Base-by-base conservation (phyloP, 805 yeast species). In the Ogataea trehaloabstinens region DNA sequence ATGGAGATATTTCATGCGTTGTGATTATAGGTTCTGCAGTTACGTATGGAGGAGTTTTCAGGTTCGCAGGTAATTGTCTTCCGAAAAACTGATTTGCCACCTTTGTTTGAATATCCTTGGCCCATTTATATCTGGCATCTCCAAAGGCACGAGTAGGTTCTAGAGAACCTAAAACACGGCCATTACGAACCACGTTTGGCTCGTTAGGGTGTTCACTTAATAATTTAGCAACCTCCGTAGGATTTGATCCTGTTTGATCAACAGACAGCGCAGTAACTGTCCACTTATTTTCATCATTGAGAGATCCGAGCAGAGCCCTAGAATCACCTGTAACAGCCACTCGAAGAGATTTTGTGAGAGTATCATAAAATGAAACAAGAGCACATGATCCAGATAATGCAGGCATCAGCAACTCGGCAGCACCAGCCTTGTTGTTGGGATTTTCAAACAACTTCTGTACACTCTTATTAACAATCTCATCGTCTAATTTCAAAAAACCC, bases 101-200 rank as follows among this genome's bases (percentile, higher is more conserved):
- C 41, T 73, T 66, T 34, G 82, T 82, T 54, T 95, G 97, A 40
- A 87, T 74, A 17, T 81, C 78, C 8, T 59, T 62, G 11, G 89
- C 78, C 71, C 95, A 74, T 58, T 93, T 93, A 59, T 88, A 93
- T 45, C 96, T 76, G 42, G 96, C 95, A 62, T 93, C 99, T 34
- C 99, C 99, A 69, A 93, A 93, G 1, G 98, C 95, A 54, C 99
- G 73, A 0, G 96, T 79, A 11, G 99, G 99, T 63, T 93, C 98
- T 46, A 93, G 73, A 8, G 93, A 80, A 0, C 99, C 99, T 49
- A 93, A 71, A 8, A 93, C 85, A 54, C 99, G 78, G 4, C 98
- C 99, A 45, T 86, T 78, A 48, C 85, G 73, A 24, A 91, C 75
- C 31, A 82, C 95, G 35, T 81, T 79, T 24, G 87, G 84, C 63